Percentiles rank a stretch among this genome's conserved stretches.
Conservation (phyloP, 2,329 filamentous ascomycete species). For the Bipolaris sorokiniana region DNA sequence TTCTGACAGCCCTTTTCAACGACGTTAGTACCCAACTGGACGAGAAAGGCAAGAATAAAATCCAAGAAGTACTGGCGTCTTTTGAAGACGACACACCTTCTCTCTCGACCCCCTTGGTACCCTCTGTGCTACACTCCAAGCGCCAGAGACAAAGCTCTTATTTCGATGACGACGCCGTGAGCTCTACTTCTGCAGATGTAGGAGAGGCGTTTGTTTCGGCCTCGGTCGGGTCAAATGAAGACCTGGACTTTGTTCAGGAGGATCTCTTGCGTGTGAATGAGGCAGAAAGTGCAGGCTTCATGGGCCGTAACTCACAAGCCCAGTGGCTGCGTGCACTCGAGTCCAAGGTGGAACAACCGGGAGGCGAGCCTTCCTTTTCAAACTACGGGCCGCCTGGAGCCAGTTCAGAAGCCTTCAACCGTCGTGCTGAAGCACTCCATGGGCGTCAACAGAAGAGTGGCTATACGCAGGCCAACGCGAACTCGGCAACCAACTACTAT, state of each 20-base stretch:
- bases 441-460: conserved; percentile 1
- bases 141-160: conserved; percentile 6
- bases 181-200: conserved; percentile 3
- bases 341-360: conserved; percentile 13
- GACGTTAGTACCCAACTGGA: conserved; percentile 22
- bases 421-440: conserved; percentile 8
- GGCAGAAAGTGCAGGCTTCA: conserved; percentile 29
- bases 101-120: not conserved
- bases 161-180: conserved; percentile 5
- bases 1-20: conserved; percentile 24
- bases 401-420: conserved; percentile 10
- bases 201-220: conserved; percentile 11
- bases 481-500: conserved; percentile 24
- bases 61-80: conserved; percentile 18
- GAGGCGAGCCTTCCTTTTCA: conserved; percentile 14
- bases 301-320: conserved; percentile 34
- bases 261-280: conserved; percentile 24
- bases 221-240: conserved; percentile 20
- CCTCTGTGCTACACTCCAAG: conserved; percentile 8
- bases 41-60: conserved; percentile 13
- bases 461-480: not conserved
- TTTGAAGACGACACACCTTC: conserved; percentile 17
- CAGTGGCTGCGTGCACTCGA: conserved; percentile 32
- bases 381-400: conserved; percentile 29
- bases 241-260: conserved; percentile 25